Evolutionary conservation across 2,329 filamentous ascomycete genomes (phyloP).

Genomic region (Aspergillus bombycis): DNA sequence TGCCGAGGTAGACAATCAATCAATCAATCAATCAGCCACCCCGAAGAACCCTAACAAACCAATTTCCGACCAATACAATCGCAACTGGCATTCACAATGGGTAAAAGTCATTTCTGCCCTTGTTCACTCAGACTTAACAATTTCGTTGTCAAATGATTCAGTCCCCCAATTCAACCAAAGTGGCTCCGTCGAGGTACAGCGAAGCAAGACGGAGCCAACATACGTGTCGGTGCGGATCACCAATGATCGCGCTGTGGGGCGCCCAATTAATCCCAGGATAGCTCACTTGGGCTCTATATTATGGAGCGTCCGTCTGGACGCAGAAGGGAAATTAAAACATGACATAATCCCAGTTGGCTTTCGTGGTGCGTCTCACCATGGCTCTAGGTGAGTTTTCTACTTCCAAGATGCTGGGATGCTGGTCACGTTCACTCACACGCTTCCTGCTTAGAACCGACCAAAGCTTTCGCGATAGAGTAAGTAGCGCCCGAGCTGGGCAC

Average conservation of each 20-base stretch:
- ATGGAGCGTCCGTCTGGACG: neutral
- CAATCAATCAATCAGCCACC: neutral
- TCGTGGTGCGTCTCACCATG: neutral
- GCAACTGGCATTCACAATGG: neutral
- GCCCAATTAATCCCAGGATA: neutral
- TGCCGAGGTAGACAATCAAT: neutral
- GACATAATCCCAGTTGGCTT: neutral
- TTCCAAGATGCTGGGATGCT: neutral
- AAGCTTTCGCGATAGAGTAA: neutral
- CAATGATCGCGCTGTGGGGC: slow-evolving; percentile 6
- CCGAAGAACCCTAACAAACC: neutral
- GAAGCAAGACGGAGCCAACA: neutral
- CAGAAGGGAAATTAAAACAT: neutral
- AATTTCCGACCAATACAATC: neutral
- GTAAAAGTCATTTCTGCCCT: neutral
- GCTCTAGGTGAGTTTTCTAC: neutral
- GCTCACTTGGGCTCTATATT: neutral
- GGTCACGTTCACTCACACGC: neutral
- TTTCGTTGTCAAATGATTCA: neutral
- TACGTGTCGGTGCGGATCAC: slow-evolving; percentile 1
- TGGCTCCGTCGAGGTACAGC: slow-evolving; percentile 2
- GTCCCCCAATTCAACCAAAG: neutral
- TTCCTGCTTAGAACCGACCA: neutral
- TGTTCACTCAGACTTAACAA: neutral
- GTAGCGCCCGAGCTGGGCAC: neutral